A percentile compares a stretch with the other conserved stretches of the same genome.
Evolutionary conservation across 306 rosid genomes (phyloP).

Genomic region (Albizia julibrissin): DNA sequence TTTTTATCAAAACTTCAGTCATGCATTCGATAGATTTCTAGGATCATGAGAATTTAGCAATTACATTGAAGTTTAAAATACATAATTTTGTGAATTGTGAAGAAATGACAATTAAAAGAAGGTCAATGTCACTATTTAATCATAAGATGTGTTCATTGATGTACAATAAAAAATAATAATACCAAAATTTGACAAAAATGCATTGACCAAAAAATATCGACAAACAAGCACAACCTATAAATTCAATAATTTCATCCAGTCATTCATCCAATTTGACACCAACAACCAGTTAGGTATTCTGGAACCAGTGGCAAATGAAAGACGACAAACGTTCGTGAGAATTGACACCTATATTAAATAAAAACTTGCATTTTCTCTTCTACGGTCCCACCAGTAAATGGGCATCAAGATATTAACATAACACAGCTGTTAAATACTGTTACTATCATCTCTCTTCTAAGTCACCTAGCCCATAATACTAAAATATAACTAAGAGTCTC

Average conservation of each 20-base stretch:
- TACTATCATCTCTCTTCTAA: neutral
- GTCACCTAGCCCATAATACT: neutral
- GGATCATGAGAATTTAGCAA: constrained; percentile 28
- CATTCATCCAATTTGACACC: neutral
- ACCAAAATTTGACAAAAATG: neutral
- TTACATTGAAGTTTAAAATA: constrained; percentile 9
- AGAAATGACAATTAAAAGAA: neutral
- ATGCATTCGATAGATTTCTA: constrained; percentile 14
- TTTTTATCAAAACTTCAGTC: constrained; percentile 34
- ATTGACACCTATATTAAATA: neutral
- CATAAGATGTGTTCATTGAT: neutral
- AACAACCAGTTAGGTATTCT: neutral
- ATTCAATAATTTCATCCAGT: neutral
- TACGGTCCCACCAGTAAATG: neutral
- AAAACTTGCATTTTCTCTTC: neutral
- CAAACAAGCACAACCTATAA: neutral
- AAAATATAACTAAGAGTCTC: neutral
- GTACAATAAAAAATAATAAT: neutral
- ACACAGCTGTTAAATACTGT: neutral
- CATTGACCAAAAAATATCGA: neutral
- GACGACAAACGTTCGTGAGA: neutral
- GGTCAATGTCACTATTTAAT: constrained; percentile 14
- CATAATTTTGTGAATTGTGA: neutral
- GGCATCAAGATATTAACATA: neutral
- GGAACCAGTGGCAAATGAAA: neutral